phyloP scores from a whole-genome alignment of 257 asterid species.

The Rubia yunnanensis region DNA sequence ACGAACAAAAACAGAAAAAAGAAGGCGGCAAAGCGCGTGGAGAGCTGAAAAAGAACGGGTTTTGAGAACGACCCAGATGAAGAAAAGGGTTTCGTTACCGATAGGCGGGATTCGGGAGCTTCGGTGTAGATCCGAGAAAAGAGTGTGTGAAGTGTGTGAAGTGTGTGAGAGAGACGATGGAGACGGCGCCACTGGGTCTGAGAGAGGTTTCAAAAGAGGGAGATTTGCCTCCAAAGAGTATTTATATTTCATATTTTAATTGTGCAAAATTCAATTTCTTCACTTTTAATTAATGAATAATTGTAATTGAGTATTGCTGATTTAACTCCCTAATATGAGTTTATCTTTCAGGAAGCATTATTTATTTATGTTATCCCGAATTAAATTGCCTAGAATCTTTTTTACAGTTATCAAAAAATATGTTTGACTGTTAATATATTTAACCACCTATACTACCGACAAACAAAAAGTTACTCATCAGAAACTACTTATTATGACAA shows the following conservation, averaged over 20 bases:
- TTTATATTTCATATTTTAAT: not conserved
- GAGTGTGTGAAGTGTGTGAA: slow-evolving; percentile 11
- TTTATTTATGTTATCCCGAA: too few species aligned
- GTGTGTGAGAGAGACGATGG: slow-evolving; percentile 14
- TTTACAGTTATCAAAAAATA: too few species aligned
- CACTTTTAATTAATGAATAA: not conserved
- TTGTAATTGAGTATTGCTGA: not conserved
- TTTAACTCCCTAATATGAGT: not conserved
- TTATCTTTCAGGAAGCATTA: not conserved
- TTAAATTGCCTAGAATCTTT: too few species aligned
- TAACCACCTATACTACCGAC: too few species aligned
- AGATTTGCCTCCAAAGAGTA: slow-evolving; percentile 34
- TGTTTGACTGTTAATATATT: too few species aligned
- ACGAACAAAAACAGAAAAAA: not conserved
- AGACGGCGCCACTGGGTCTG: slow-evolving; percentile 31
- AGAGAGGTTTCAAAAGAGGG: slow-evolving; percentile 30
- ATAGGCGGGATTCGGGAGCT: slow-evolving; percentile 7
- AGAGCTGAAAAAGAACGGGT: not conserved
- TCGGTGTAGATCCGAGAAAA: slow-evolving; percentile 36
- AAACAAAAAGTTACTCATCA: too few species aligned
- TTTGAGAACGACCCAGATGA: not conserved
- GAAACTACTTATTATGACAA: too few species aligned
- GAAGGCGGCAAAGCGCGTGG: not conserved
- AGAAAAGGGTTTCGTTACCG: slow-evolving; percentile 7
- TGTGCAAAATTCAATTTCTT: not conserved